Percentiles rank a stretch among this genome's conserved stretches.
Conservation (phyloP, 768 basidiomycete genomes). For the Phallus indusiatus region DNA sequence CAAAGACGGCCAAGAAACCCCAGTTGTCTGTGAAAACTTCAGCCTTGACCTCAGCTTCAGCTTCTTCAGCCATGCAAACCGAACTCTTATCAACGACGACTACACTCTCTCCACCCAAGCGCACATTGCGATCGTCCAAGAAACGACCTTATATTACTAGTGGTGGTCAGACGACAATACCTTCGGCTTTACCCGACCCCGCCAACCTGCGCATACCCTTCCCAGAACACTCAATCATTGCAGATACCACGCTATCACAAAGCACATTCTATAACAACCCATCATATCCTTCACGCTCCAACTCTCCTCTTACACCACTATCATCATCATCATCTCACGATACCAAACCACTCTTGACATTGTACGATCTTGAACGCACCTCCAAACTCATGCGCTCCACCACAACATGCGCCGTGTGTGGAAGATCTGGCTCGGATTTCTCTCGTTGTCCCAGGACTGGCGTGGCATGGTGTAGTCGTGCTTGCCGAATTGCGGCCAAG, state of each 20-base stretch:
- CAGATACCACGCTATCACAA: too few species aligned
- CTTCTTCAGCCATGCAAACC: background rate
- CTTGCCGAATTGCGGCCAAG: constrained; percentile 41
- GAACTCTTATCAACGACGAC: background rate
- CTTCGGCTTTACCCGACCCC: background rate
- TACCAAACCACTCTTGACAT: constrained; percentile 33
- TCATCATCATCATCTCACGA: background rate
- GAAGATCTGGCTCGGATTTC: constrained; percentile 42
- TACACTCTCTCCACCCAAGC: background rate
- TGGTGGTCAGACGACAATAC: background rate
- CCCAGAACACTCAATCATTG: background rate
- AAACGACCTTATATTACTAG: background rate
- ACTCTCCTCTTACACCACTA: background rate
- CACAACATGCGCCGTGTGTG: constrained; percentile 41
- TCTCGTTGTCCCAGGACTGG: constrained; percentile 54
- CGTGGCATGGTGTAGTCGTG: constrained; percentile 55
- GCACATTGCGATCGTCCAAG: background rate
- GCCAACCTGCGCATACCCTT: background rate
- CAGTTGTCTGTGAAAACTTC: background rate
- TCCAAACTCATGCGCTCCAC: constrained; percentile 38
- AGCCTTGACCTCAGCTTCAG: background rate
- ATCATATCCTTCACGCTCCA: background rate
- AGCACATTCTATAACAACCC: too few species aligned
- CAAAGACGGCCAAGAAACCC: background rate
- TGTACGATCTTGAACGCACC: constrained; percentile 39